Percentiles rank a stretch among this genome's conserved stretches.
phyloP scores from a whole-genome alignment of 805 yeast genomes.

The Pichia californica region DNA sequence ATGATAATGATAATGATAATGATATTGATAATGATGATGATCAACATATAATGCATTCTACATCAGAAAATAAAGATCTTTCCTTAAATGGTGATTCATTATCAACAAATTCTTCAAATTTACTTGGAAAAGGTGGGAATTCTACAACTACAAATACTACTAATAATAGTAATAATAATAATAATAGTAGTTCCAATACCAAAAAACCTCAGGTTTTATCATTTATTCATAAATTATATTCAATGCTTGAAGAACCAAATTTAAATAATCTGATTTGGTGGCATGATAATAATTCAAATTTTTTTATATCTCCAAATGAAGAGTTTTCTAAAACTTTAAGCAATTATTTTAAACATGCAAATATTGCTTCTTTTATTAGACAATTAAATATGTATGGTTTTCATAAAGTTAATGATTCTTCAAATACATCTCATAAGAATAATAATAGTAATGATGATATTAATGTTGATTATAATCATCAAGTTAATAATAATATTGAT shows the following conservation, averaged over 20 bases:
- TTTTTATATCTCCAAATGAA: slow-evolving; percentile 78
- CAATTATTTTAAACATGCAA: slow-evolving; percentile 72
- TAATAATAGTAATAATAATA: no score
- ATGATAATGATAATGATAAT: no score
- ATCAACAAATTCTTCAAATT: no score
- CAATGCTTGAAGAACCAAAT: slow-evolving; percentile 77
- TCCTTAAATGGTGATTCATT: no score
- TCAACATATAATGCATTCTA: no score
- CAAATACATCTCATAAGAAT: slow-evolving; percentile 16
- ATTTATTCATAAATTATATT: slow-evolving; percentile 84
- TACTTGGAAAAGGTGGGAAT: no score
- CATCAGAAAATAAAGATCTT: no score
- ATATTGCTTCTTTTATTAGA: slow-evolving; percentile 71
- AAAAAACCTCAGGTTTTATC: slow-evolving; percentile 28
- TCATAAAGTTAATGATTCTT: slow-evolving; percentile 58
- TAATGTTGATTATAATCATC: slow-evolving; percentile 1
- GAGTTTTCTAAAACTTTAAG: slow-evolving; percentile 71
- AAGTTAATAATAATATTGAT: neutral
- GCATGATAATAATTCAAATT: slow-evolving; percentile 60
- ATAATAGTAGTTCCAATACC: neutral
- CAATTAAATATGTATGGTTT: slow-evolving; percentile 81
- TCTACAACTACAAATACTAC: no score
- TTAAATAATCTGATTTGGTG: slow-evolving; percentile 81
- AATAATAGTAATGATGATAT: neutral
- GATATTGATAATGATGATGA: no score